Evolutionary conservation across 768 basidiomycete genomes (phyloP), one percentile per base, ranked within the genome.

Genomic region (Kockovaella imperatae): DNA sequence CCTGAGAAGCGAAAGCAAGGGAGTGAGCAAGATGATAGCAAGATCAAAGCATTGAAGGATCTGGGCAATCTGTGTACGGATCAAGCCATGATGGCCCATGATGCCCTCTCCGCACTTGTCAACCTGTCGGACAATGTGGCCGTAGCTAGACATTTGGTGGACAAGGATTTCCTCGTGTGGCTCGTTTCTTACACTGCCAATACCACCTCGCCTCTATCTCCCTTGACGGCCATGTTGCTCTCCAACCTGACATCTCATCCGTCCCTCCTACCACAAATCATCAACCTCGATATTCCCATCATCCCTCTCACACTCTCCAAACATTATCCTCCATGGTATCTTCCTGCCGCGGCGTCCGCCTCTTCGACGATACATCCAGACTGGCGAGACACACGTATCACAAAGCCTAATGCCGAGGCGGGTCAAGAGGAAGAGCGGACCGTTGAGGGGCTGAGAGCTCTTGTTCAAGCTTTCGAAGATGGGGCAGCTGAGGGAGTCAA

Each of bases 161-260:
- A 93, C 41, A 69, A 77, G 0, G 69, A 77, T 0, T 97, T 91
- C 67, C 71, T 95, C 21, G 73, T 73, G 21, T 96, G 93, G 60
- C 72, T 96, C 34, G 82, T 85, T 0, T 86, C 91, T 0, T 95
- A 95, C 68, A 87, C 89, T 46, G 76, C 91, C 55, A 85, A 89
- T 71, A 84, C 87, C n/a, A 80, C 84, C 52, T 82, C 91, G 8
- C 81, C 84, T 49, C 83, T 96, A 23, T 88, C 89, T 28, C 91
- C 96, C 75, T 80, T 97, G 17, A 88, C 90, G 3, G 79, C 87
- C n/a, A 97, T 97, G 93, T 76, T 96, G 1, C 77, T 97, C 8
- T 93, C 90, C n/a, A 97, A 97, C 73, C 74, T 95, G 28, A 86
- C 88, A 7, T 78, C 84, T 4, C 82, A 86, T 35, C 76, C 84